phyloP scores from a whole-genome alignment of 169 alveolate species.

The Plasmodium vinckei region DNA sequence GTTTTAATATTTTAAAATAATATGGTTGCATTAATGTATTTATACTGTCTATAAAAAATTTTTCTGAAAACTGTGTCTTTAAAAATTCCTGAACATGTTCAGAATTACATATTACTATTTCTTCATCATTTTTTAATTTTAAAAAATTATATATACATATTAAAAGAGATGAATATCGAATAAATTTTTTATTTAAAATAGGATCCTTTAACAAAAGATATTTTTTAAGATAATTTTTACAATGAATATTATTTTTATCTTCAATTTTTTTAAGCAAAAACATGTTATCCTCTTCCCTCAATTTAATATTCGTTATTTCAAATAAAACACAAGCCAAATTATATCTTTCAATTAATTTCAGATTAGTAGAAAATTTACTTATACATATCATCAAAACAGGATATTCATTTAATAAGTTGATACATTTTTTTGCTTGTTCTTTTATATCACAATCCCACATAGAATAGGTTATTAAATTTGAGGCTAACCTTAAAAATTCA shows the following conservation, averaged over 20 bases:
- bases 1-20: conserved; percentile 63
- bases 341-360: conserved; percentile 32
- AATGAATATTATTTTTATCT: neutral
- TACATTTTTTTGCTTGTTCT: conserved; percentile 57
- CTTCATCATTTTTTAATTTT: conserved; percentile 56
- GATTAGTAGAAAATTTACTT: conserved; percentile 36
- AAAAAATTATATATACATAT: conserved; percentile 60
- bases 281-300: conserved; percentile 36
- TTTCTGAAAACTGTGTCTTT: conserved; percentile 31
- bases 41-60: conserved; percentile 44
- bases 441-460: conserved; percentile 59
- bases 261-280: conserved; percentile 1
- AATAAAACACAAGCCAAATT: conserved; percentile 50
- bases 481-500: conserved; percentile 37
- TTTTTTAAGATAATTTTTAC: neutral
- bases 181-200: conserved; percentile 28
- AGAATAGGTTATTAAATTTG: conserved; percentile 43
- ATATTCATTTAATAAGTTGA: conserved; percentile 55
- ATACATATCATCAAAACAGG: conserved; percentile 70
- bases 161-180: conserved; percentile 35
- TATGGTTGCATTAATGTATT: conserved; percentile 65
- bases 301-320: conserved; percentile 48
- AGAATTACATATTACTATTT: conserved; percentile 35
- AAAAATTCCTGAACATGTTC: conserved; percentile 48
- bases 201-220: neutral